Evolutionary conservation across 768 basidiomycete species (phyloP).

Genomic region (Termitomyces sp.): DNA sequence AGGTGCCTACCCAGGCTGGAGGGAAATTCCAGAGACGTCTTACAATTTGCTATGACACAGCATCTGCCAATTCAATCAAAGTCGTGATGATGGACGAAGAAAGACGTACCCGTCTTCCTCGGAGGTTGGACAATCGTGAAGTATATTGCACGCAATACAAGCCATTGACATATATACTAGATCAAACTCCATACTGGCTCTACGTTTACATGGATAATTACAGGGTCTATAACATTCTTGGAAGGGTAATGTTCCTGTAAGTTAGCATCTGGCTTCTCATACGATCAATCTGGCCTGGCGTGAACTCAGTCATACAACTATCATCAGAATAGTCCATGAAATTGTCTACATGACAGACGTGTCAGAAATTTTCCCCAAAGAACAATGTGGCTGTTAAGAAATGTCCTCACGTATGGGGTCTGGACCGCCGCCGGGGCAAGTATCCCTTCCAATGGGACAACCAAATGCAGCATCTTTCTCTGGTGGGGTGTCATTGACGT

Average conservation of each 20-base stretch:
- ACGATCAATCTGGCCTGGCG: slow-evolving; percentile 35
- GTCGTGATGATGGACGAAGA: background rate
- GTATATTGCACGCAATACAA: background rate
- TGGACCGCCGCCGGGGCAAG: slow-evolving; percentile 25
- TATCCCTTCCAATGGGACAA: slow-evolving; percentile 28
- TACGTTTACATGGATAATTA: background rate
- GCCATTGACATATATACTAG: background rate
- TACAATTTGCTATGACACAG: background rate
- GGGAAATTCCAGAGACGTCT: too few relatives aligned
- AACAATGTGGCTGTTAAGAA: background rate
- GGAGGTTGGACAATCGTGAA: background rate
- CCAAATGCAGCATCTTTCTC: slow-evolving; percentile 36
- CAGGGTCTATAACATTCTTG: slow-evolving; percentile 11
- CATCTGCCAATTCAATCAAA: background rate
- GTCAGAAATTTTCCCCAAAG: background rate
- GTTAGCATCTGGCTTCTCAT: slow-evolving; percentile 34
- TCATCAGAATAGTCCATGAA: slow-evolving; percentile 49
- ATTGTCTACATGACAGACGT: slow-evolving; percentile 24
- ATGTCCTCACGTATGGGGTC: slow-evolving; percentile 30
- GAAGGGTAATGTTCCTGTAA: slow-evolving; percentile 32
- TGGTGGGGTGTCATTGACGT: slow-evolving; percentile 38
- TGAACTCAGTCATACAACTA: slow-evolving; percentile 42
- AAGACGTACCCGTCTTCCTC: background rate
- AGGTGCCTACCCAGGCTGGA: background rate
- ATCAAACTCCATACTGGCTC: background rate